These are phyloP conservation scores for Alternaria gaisen DNA, from an alignment of 2,329 filamentous ascomycete genomes.

Conservation along the genomic window DNA sequence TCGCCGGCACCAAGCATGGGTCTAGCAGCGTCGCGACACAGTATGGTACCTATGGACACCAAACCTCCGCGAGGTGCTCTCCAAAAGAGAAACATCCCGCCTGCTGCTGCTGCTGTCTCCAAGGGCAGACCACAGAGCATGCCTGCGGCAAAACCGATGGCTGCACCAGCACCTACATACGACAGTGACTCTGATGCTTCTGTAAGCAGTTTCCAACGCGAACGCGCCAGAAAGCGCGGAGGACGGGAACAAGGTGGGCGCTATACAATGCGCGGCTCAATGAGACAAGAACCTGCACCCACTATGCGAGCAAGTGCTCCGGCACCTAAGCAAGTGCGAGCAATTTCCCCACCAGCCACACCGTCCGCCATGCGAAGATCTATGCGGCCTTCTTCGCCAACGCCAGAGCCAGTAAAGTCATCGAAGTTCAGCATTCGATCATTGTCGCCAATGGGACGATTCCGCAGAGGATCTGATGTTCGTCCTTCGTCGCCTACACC, in stretches of 20 bases:
- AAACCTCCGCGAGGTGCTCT: constrained; percentile 47
- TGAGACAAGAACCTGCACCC: constrained; percentile 63
- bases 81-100: constrained; percentile 52
- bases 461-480: constrained; percentile 51
- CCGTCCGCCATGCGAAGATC: constrained; percentile 42
- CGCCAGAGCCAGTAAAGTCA: constrained; percentile 42
- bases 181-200: constrained; percentile 58
- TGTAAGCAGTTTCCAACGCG: constrained; percentile 79
- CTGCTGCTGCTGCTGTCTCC: constrained; percentile 27
- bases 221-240: constrained; percentile 61
- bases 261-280: constrained; percentile 74
- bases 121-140: constrained; percentile 42
- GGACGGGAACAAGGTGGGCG: constrained; percentile 52
- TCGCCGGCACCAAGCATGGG: constrained; percentile 40
- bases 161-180: constrained; percentile 38
- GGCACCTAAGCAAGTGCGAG: constrained; percentile 52
- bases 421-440: constrained; percentile 76
- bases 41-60: constrained; percentile 33
- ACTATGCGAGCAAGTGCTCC: constrained; percentile 42
- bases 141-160: constrained; percentile 26
- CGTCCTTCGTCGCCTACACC: constrained; percentile 25
- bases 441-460: constrained; percentile 70
- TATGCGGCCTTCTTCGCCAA: constrained; percentile 45
- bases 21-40: constrained; percentile 48
- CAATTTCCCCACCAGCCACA: constrained; percentile 50